phyloP scores from a whole-genome alignment of 352 stramenopile genomes.

The Globisporangium paroecandrum region DNA sequence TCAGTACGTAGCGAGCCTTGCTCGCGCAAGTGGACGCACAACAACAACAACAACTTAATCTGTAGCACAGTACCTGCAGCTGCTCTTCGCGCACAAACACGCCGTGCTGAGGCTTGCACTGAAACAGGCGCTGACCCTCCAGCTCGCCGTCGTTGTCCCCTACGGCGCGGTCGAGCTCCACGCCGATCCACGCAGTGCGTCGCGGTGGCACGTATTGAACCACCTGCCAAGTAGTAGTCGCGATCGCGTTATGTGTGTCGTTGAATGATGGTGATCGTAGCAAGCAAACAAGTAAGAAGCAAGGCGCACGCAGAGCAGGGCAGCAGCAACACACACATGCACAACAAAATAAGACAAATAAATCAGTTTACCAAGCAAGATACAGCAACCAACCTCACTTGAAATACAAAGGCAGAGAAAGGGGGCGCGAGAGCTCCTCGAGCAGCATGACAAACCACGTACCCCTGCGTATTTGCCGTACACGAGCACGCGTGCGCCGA shows the following conservation, averaged over 20 bases:
- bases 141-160: constrained; percentile 78
- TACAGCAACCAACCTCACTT: not conserved
- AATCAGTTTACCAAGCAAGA: not conserved
- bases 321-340: not conserved
- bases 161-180: constrained; percentile 79
- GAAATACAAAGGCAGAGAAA: not conserved
- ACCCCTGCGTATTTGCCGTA: constrained; percentile 80
- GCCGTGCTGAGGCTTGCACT: constrained; percentile 76
- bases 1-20: not conserved
- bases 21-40: not conserved
- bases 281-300: not conserved
- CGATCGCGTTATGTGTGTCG: not conserved
- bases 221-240: constrained; percentile 24
- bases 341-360: constrained; percentile 15
- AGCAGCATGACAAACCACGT: constrained; percentile 15
- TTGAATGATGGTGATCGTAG: not conserved
- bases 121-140: constrained; percentile 75
- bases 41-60: not conserved
- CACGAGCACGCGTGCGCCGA: constrained; percentile 61
- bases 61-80: constrained; percentile 35
- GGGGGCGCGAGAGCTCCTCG: not conserved
- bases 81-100: constrained; percentile 85
- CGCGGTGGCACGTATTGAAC: constrained; percentile 63
- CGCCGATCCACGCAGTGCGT: constrained; percentile 59
- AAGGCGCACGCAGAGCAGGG: constrained; percentile 9